Percentiles rank a stretch among this genome's conserved stretches.
Conservation (phyloP, 2,329 filamentous ascomycete species). For the Didymella segeticola region DNA sequence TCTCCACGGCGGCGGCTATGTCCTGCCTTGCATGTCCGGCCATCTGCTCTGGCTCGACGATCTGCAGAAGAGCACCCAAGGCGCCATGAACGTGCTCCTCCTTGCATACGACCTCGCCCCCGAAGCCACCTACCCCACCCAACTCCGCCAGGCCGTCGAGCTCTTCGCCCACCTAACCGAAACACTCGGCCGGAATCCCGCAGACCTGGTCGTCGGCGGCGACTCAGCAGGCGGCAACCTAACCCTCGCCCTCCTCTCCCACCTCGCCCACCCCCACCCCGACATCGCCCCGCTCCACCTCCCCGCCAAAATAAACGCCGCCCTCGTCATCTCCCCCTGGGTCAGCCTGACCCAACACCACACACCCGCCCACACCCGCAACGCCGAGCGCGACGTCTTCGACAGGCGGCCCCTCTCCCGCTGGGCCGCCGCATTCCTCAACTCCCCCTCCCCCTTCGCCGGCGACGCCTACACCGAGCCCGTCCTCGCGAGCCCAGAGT, state of each 20-base stretch:
- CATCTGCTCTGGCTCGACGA: constrained; percentile 59
- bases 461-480: constrained; percentile 63
- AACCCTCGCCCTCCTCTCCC: constrained; percentile 54
- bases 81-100: constrained; percentile 58
- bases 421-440: constrained; percentile 60
- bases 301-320: constrained; percentile 55
- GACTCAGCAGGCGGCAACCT: constrained; percentile 64
- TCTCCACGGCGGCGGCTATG: constrained; percentile 64
- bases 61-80: constrained; percentile 54
- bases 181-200: constrained; percentile 43
- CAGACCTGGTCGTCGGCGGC: constrained; percentile 56
- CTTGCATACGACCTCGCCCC: constrained; percentile 67
- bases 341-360: constrained; percentile 56
- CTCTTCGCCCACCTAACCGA: constrained; percentile 54
- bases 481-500: constrained; percentile 55
- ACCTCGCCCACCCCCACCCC: constrained; percentile 64
- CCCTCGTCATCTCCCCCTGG: constrained; percentile 66
- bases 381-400: constrained; percentile 61
- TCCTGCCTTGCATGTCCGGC: constrained; percentile 54
- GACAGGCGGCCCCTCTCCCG: constrained; percentile 47
- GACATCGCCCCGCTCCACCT: constrained; percentile 55
- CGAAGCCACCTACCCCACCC: constrained; percentile 54
- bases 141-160: constrained; percentile 56
- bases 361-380: constrained; percentile 52
- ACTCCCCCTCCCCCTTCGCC: constrained; percentile 53